Conservation (phyloP, 495 filamentous ascomycete species). For the Hypoxylon fuscum region DNA sequence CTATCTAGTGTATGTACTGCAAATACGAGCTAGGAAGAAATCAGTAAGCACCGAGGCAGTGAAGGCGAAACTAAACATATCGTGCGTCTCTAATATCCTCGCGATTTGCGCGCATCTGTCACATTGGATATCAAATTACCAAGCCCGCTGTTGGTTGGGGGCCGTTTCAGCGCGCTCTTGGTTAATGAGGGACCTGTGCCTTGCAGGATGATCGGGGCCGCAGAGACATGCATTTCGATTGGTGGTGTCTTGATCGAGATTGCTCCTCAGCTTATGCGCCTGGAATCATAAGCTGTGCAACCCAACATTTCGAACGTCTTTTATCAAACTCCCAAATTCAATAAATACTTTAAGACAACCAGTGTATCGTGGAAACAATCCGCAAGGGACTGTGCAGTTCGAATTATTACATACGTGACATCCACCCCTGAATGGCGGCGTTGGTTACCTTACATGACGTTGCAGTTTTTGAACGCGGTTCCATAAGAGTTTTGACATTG, state of each 20-base stretch:
- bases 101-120: not conserved
- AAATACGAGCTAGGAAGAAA: not conserved
- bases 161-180: constrained; percentile 4
- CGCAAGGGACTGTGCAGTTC: not conserved
- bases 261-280: constrained; percentile 25
- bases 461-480: constrained; percentile 47
- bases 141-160: constrained; percentile 14
- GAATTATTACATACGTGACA: constrained; percentile 7
- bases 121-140: not conserved
- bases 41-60: not conserved
- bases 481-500: constrained; percentile 53
- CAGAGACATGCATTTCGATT: constrained; percentile 24
- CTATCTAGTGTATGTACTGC: not conserved
- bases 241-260: constrained; percentile 26
- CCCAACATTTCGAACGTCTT: constrained; percentile 11
- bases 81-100: not conserved
- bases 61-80: not conserved
- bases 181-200: constrained; percentile 16
- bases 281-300: constrained; percentile 20
- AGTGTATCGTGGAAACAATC: not conserved
- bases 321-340: not conserved
- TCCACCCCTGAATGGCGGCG: not conserved
- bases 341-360: not conserved
- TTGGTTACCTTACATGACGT: constrained; percentile 53
- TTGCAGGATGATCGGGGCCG: constrained; percentile 25